Evolutionary conservation across 2,329 filamentous ascomycete genomes (phyloP).

Genomic region (Purpureocillium takamizusanense): DNA sequence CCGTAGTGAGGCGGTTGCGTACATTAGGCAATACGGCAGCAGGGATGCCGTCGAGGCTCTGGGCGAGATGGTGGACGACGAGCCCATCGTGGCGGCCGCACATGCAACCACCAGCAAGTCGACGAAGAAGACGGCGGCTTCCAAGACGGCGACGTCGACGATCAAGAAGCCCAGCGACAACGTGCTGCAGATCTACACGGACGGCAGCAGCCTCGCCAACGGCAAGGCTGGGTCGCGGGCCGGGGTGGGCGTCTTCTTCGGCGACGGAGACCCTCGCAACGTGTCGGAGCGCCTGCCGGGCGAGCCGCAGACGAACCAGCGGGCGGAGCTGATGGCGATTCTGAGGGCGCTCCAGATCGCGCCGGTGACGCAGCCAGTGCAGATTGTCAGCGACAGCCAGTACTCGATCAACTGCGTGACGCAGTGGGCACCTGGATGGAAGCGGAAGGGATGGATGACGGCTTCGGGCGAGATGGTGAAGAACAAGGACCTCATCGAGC

Average conservation of each 20-base stretch:
- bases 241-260: conserved; percentile 58
- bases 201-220: conserved; percentile 53
- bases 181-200: conserved; percentile 44
- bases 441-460: conserved; percentile 69
- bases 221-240: conserved; percentile 45
- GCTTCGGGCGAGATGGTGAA: conserved; percentile 61
- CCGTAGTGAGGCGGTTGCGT: conserved; percentile 66
- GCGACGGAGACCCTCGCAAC: conserved; percentile 46
- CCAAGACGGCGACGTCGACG: conserved; percentile 16
- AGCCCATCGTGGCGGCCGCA: conserved; percentile 9
- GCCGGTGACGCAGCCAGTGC: conserved; percentile 56
- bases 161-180: conserved; percentile 6
- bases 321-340: conserved; percentile 88
- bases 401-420: conserved; percentile 88
- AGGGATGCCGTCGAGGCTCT: conserved; percentile 32
- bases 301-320: conserved; percentile 80
- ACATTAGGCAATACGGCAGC: conserved; percentile 48
- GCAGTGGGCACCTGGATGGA: conserved; percentile 74
- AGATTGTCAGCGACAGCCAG: conserved; percentile 80
- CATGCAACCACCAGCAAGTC: conserved; percentile 2
- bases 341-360: conserved; percentile 72
- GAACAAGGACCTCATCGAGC: conserved; percentile 77
- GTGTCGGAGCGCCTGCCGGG: conserved; percentile 70
- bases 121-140: conserved; percentile 13
- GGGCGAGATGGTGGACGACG: conserved; percentile 15